Evolutionary conservation across 192 early-diverging fungal species (phyloP).

Genomic region (Entomortierella parvispora): DNA sequence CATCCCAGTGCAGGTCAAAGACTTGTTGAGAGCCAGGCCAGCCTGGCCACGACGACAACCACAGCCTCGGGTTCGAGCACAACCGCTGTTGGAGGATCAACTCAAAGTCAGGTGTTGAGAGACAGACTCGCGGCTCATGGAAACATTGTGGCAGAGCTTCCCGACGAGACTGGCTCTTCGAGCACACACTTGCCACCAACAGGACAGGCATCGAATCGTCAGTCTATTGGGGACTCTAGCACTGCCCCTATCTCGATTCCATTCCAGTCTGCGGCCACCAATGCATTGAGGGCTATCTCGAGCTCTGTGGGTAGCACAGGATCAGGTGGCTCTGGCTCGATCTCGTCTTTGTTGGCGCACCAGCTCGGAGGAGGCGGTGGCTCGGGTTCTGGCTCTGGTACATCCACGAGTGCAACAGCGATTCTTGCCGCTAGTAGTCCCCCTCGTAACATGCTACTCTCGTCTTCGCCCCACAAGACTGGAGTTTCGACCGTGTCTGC

Average conservation of each 20-base stretch:
- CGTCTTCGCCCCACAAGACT: conserved; percentile 40
- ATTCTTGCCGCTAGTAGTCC: conserved; percentile 31
- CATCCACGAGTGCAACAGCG: conserved; percentile 1
- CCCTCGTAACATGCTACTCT: conserved; percentile 37
- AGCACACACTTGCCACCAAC: conserved; percentile 15
- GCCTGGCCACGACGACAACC: neutral
- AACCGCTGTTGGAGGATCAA: neutral
- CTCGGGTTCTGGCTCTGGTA: no score
- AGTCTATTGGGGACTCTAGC: conserved; percentile 11
- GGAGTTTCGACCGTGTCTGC: conserved; percentile 35
- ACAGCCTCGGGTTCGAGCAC: neutral
- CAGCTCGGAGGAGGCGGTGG: conserved; percentile 23
- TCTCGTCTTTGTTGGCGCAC: conserved; percentile 32
- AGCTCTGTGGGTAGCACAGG: conserved; percentile 50
- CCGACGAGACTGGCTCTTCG: neutral
- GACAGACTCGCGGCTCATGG: neutral
- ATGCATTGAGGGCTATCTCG: conserved; percentile 41
- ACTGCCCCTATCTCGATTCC: conserved; percentile 39
- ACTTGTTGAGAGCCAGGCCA: conserved; percentile 3
- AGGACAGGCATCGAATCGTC: conserved; percentile 16
- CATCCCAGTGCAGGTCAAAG: conserved; percentile 1
- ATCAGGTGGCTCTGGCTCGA: conserved; percentile 41
- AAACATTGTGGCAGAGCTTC: no score
- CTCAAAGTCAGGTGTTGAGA: neutral
- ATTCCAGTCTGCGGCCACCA: conserved; percentile 39